Evolutionary conservation across 805 yeast genomes (phyloP).

Genomic region (Lipomyces chichibuensis): DNA sequence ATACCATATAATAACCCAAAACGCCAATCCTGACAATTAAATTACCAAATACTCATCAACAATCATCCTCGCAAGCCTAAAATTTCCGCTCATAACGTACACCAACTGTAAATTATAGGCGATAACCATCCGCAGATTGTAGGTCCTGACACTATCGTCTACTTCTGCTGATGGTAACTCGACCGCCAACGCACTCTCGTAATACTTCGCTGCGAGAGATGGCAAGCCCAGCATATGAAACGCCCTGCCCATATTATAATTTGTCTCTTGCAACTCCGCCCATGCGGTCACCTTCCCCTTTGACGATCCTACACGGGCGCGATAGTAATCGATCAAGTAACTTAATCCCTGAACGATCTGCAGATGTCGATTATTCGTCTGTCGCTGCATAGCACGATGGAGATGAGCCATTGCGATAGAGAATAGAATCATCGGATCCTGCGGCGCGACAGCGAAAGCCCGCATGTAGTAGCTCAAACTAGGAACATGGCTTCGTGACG

Average conservation of each 20-base stretch:
- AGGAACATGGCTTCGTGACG: constrained; percentile 80
- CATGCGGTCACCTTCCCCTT: constrained; percentile 42
- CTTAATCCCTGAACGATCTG: constrained; percentile 87
- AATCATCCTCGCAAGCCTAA: constrained; percentile 61
- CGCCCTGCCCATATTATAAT: constrained; percentile 80
- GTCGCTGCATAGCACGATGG: constrained; percentile 90
- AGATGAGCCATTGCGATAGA: constrained; percentile 77
- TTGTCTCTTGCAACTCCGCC: constrained; percentile 71
- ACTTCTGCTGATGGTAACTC: constrained; percentile 38
- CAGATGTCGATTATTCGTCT: constrained; percentile 80
- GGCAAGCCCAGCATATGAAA: constrained; percentile 82
- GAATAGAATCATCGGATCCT: constrained; percentile 79
- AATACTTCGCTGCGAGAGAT: constrained; percentile 71
- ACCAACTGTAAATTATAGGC: constrained; percentile 83
- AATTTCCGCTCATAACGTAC: constrained; percentile 75
- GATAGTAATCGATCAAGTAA: constrained; percentile 71
- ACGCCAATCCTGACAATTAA: background rate
- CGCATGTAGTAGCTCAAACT: constrained; percentile 76
- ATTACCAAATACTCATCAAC: constrained; percentile 62
- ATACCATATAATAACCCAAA: background rate
- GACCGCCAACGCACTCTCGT: constrained; percentile 63
- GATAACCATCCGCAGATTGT: constrained; percentile 71
- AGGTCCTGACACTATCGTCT: constrained; percentile 46
- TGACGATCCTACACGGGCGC: constrained; percentile 47
- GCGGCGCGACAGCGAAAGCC: constrained; percentile 64